A percentile compares a stretch with the other conserved stretches of the same genome.
Evolutionary conservation across 371 early-diverging fungal genomes (phyloP).

Genomic region (Mucor irregularis): DNA sequence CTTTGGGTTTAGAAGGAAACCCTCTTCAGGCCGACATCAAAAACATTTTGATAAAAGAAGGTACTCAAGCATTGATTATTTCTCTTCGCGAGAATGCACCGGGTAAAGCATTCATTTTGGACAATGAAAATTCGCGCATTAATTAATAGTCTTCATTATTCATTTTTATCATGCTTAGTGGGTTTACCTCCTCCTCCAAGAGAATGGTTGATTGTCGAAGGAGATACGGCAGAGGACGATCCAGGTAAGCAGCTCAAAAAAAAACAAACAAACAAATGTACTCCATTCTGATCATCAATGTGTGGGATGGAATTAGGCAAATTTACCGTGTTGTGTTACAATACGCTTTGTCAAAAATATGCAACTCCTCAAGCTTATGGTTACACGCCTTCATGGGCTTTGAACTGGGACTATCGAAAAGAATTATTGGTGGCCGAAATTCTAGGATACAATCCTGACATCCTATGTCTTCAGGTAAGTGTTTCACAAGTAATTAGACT

Average conservation of each 20-base stretch:
- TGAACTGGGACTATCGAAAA: slow-evolving; percentile 94
- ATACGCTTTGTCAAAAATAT: slow-evolving; percentile 93
- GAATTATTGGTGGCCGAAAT: slow-evolving; percentile 92
- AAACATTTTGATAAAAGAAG: slow-evolving; percentile 83
- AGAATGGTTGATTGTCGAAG: slow-evolving; percentile 85
- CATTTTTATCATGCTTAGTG: slow-evolving; percentile 46
- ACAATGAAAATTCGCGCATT: not conserved
- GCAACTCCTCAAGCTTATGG: slow-evolving; percentile 87
- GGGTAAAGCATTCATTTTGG: no score
- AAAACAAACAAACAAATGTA: not conserved
- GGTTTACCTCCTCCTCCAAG: slow-evolving; percentile 88
- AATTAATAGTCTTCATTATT: no score
- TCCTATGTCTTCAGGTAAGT: slow-evolving; percentile 87
- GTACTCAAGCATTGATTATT: slow-evolving; percentile 80
- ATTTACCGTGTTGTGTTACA: slow-evolving; percentile 93
- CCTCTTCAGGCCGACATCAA: slow-evolving; percentile 89
- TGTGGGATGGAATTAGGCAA: slow-evolving; percentile 52
- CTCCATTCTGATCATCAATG: not conserved
- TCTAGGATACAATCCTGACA: slow-evolving; percentile 85
- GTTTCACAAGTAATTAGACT: not conserved
- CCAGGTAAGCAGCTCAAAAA: slow-evolving; percentile 23
- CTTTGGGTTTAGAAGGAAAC: slow-evolving; percentile 96
- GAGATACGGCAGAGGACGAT: slow-evolving; percentile 26
- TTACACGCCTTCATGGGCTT: slow-evolving; percentile 98
- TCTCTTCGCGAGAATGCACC: slow-evolving; percentile 93